phyloP scores from a whole-genome alignment of 1,284 basidiomycete genomes.

The Moesziomyces sp. region DNA sequence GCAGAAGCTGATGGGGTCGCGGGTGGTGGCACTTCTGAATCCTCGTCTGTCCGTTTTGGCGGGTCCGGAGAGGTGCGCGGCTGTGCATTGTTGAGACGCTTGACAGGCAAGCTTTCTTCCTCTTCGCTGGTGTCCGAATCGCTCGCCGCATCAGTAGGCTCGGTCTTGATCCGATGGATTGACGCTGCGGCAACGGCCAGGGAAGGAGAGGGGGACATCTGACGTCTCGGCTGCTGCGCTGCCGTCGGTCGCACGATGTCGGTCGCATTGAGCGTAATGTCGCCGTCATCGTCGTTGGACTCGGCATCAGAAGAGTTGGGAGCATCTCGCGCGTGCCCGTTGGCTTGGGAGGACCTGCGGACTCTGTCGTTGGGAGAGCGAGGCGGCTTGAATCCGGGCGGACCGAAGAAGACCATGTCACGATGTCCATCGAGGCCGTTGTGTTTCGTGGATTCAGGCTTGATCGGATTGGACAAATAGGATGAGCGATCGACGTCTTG shows the following conservation, averaged over 20 bases:
- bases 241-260: not conserved
- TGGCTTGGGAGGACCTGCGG: not conserved
- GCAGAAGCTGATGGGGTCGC: slow-evolving; percentile 7
- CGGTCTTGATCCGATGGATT: not conserved
- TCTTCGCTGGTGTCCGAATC: slow-evolving; percentile 14
- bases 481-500: no score
- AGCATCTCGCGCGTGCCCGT: no score
- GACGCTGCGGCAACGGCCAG: not conserved
- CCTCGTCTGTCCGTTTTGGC: not conserved
- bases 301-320: not conserved
- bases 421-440: not conserved
- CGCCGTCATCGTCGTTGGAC: slow-evolving; percentile 5
- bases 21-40: not conserved
- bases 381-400: slow-evolving; percentile 5
- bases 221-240: not conserved
- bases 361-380: no score
- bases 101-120: slow-evolving; percentile 12
- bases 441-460: not conserved
- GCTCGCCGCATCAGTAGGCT: not conserved
- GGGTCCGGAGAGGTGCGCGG: not conserved
- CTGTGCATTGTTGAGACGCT: not conserved
- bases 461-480: not conserved
- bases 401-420: slow-evolving; percentile 19
- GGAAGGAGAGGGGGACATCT: not conserved
- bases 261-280: slow-evolving; percentile 14